A percentile compares a stretch with the other conserved stretches of the same genome.
Evolutionary conservation across 495 filamentous ascomycete genomes (phyloP).

Genomic region (Trichoderma orchidacearum): DNA sequence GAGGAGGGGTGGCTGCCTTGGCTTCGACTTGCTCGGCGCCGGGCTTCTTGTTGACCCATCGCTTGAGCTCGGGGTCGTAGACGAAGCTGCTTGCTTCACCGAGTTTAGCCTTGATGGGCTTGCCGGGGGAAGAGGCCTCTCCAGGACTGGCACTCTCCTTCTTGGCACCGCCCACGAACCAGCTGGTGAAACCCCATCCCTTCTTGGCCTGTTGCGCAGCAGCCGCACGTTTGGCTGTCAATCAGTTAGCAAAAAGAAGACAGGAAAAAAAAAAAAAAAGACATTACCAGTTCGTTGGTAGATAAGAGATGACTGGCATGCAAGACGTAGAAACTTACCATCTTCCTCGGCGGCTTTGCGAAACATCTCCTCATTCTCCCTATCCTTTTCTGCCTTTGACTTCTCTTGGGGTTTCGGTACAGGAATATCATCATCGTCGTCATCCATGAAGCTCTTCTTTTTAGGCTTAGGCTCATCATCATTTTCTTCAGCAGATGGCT

Average conservation of each 20-base stretch:
- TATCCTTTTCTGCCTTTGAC: slow-evolving; percentile 42
- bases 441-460: slow-evolving; percentile 72
- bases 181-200: slow-evolving; percentile 71
- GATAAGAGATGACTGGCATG: no score
- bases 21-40: slow-evolving; percentile 33
- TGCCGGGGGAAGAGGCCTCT: slow-evolving; percentile 29
- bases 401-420: slow-evolving; percentile 23
- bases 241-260: slow-evolving; percentile 8
- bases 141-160: slow-evolving; percentile 40
- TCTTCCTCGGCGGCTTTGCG: slow-evolving; percentile 76
- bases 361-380: slow-evolving; percentile 64
- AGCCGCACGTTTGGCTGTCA: slow-evolving; percentile 26
- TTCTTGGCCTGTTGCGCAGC: slow-evolving; percentile 41
- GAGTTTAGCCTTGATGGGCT: slow-evolving; percentile 84
- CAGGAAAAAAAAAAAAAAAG: no score
- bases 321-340: slow-evolving; percentile 29
- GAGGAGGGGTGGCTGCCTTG: slow-evolving; percentile 35
- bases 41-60: slow-evolving; percentile 97
- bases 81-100: slow-evolving; percentile 89
- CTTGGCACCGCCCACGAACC: slow-evolving; percentile 56
- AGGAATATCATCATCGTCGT: slow-evolving; percentile 49
- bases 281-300: no score
- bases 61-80: slow-evolving; percentile 86
- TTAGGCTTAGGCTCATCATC: slow-evolving; percentile 44
- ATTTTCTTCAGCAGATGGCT: slow-evolving; percentile 21